Evolutionary conservation across 208 protist species (phyloP), one percentile per base, ranked within the genome.

Genomic region (Angomonas ambiguus): DNA sequence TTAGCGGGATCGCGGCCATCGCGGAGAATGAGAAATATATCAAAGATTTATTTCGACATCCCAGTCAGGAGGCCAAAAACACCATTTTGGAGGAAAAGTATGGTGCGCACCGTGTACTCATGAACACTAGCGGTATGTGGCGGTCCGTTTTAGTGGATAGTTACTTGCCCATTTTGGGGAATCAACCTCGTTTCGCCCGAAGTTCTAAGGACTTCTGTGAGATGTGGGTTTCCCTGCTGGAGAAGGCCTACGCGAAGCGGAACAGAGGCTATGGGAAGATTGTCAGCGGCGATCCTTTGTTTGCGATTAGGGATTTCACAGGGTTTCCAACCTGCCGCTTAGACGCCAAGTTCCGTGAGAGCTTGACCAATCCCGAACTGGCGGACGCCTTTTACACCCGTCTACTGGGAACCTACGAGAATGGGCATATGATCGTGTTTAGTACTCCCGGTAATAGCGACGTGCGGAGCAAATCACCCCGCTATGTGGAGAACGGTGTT

Each of bases 211-310:
- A 93, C 33, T 74, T 69, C 34, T 83, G 81, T 67, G 84, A 95
- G 71, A 71, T 92, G 77, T 95, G 89, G 89, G 75, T 90, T 5
- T 87, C 82, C 0, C 65, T 90, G 27, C 63, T 92, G 24, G 80
- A 95, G 69, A 95, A 95, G 71, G 88, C 85, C 0, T 93, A 91
- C 67, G 87, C 87, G 2, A 95, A 95, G 76, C 51, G 86, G 0
- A 76, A 91, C 65, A 78, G 80, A 18, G 73, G 74, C 33, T 94
- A 94, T 65, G 77, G 72, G 35, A 84, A 79, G 62, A 91, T 94
- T 68, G 48, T 74, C 48, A 67, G 69, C 55, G 88, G 88, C 48
- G 83, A 94, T 59, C 81, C 80, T 10, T 69, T 86, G 31, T 76
- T 82, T 45, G 88, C 88, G 10, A 57, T 94, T 10, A 71, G 74